A percentile compares a stretch with the other conserved stretches of the same genome.
phyloP scores from a whole-genome alignment of 306 rosid species.

The Prunus kanzakura region DNA sequence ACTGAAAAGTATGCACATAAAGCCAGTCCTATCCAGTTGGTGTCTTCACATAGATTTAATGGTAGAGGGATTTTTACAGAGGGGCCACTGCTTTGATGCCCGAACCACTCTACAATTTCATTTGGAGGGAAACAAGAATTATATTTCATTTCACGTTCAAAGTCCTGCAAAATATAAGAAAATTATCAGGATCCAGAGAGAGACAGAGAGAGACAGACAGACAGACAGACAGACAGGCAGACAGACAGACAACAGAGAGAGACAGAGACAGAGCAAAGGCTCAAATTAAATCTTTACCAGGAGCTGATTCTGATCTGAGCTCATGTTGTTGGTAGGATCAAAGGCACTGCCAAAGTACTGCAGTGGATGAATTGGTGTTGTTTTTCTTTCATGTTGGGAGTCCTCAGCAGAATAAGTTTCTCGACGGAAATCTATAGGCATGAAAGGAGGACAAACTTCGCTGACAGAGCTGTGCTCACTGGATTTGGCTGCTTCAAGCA shows the following conservation, averaged over 20 bases:
- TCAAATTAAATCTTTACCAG: background rate
- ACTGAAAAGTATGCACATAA: slow-evolving; percentile 16
- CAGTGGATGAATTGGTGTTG: background rate
- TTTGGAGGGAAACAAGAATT: slow-evolving; percentile 12
- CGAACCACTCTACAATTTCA: slow-evolving; percentile 9
- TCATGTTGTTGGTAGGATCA: background rate
- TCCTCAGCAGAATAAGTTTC: background rate
- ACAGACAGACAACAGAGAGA: too few relatives aligned
- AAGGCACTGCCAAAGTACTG: too few relatives aligned
- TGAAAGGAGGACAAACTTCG: background rate
- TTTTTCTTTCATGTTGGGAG: background rate
- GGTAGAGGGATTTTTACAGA: background rate
- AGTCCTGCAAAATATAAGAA: background rate
- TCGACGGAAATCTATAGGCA: background rate
- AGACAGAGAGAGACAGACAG: background rate
- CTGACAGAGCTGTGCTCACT: background rate
- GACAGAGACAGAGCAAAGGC: background rate
- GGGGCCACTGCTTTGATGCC: background rate
- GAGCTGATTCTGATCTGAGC: background rate
- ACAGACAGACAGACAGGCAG: too few relatives aligned
- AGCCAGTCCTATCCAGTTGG: slow-evolving; percentile 20
- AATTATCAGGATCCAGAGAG: too few relatives aligned
- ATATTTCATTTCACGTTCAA: background rate
- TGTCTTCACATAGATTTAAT: background rate
- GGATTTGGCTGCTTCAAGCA: background rate